Base-by-base conservation (phyloP, 208 protist species). In the Angomonas ambiguus region DNA sequence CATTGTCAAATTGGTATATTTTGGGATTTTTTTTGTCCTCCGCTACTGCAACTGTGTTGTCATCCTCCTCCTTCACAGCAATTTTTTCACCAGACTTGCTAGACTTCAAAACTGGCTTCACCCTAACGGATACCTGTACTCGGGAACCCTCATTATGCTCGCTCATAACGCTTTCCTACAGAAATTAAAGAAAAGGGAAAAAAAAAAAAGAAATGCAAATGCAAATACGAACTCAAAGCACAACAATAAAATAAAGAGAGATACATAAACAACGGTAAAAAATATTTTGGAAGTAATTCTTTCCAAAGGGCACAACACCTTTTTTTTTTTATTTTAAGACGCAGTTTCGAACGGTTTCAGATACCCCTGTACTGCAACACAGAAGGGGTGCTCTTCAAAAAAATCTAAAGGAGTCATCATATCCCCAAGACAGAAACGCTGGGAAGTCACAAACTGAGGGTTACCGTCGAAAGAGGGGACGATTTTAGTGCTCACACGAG, bases 401-500 rank as follows among this genome's bases (percentile, higher is more conserved):
- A 70, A 87, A 8, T 33, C 16, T 8, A 8, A 16, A n/a, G 38
- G 38, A 8, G 38, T n/a, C 8, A 16, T n/a, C 38, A 45, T 16
- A 45, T 45, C 38, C 16, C 16, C 38, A 8, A 45, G 11, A n/a
- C 8, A 8, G 16, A 45, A 80, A 56, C 3, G 68, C 61, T 13
- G 76, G 76, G n/a, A 87, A 81, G 16, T 72, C 53, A 66, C 75
- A 87, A 2, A 62, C 76, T 57, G 57, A 5, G 80, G 77, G 51
- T 82, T 87, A n/a, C 77, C 77, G 35, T 74, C 62, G 51, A 76
- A 73, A 31, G 77, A 30, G 0, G 51, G 33, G 2, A 77, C 72
- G 27, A 80, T 76, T 3, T 69, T 67, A 0, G 77, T 78, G 28
- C 56, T 57, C 28, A 87, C 77, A 5, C 71, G 58, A 28, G 72